Conservation (phyloP, 2,329 filamentous ascomycete genomes). For the Fusarium sp. region DNA sequence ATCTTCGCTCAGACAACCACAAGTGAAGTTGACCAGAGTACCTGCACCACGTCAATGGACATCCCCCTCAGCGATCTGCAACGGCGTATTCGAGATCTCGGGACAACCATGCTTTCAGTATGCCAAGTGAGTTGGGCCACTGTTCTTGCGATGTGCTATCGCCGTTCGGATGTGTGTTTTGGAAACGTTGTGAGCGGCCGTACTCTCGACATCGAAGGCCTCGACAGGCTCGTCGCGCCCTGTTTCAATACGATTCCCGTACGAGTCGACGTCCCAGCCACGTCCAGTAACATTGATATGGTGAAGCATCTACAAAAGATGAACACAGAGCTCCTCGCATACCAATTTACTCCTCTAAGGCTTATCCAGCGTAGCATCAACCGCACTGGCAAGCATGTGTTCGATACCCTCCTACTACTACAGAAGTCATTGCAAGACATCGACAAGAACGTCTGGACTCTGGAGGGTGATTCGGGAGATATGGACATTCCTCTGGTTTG, state of each 20-base stretch:
- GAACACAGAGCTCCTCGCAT: constrained; percentile 71
- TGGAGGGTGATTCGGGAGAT: constrained; percentile 66
- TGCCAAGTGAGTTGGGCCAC: constrained; percentile 80
- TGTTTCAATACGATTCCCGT: constrained; percentile 92
- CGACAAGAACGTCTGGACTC: constrained; percentile 65
- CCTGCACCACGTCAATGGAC: constrained; percentile 45
- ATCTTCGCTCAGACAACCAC: constrained; percentile 41
- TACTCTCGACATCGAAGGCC: constrained; percentile 70
- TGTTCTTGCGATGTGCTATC: constrained; percentile 67
- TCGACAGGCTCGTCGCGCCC: constrained; percentile 82
- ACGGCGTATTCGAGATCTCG: constrained; percentile 60
- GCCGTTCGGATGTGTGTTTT: constrained; percentile 78
- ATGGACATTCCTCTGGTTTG: constrained; percentile 85
- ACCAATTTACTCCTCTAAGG: constrained; percentile 81
- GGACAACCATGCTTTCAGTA: constrained; percentile 72
- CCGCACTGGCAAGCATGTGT: constrained; percentile 66
- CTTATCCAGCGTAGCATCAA: constrained; percentile 68
- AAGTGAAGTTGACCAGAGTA: constrained; percentile 44
- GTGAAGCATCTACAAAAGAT: constrained; percentile 68
- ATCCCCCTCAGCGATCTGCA: constrained; percentile 60
- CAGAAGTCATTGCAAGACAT: constrained; percentile 73
- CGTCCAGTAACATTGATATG: constrained; percentile 65
- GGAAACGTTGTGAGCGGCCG: constrained; percentile 88
- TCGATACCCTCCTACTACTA: constrained; percentile 83
- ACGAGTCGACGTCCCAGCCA: constrained; percentile 64